Percentiles rank a stretch among this genome's conserved stretches.
These are phyloP conservation scores for Amanita pseudoporphyria DNA, from an alignment of 768 basidiomycete genomes.

Conservation along the genomic window DNA sequence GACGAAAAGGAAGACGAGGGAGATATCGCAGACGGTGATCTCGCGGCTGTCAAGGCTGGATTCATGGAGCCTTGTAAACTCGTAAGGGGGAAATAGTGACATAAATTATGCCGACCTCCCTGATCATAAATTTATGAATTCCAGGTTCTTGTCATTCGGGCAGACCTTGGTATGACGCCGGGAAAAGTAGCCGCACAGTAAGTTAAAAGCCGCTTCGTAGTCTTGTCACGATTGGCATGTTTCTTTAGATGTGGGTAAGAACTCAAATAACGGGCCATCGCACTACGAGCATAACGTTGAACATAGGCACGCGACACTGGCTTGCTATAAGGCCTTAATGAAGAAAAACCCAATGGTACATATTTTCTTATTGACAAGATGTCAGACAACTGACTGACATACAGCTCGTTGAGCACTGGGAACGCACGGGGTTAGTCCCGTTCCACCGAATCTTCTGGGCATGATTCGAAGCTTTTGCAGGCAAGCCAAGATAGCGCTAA, in stretches of 20 bases:
- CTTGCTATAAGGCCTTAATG: conserved; percentile 80
- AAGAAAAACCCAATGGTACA: conserved; percentile 65
- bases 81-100: conserved; percentile 25
- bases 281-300: neutral
- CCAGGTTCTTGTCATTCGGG: conserved; percentile 54
- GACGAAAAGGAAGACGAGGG: conserved; percentile 37
- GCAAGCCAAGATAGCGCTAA: conserved; percentile 93
- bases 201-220: conserved; percentile 18
- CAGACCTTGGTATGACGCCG: conserved; percentile 50
- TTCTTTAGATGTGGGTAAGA: conserved; percentile 30
- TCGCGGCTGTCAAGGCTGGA: conserved; percentile 49
- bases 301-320: conserved; percentile 84
- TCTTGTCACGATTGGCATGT: conserved; percentile 9
- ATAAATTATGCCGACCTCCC: neutral
- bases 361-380: neutral
- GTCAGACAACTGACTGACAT: conserved; percentile 5
- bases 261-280: neutral
- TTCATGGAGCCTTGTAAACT: conserved; percentile 65
- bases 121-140: too few species aligned
- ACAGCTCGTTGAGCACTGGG: conserved; percentile 83
- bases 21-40: conserved; percentile 47
- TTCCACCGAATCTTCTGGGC: neutral
- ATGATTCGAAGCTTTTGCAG: conserved; percentile 27
- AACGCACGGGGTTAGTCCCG: conserved; percentile 64
- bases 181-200: conserved; percentile 74